Evolutionary conservation across 2,329 filamentous ascomycete genomes (phyloP).

Genomic region (Cercospora sesami): DNA sequence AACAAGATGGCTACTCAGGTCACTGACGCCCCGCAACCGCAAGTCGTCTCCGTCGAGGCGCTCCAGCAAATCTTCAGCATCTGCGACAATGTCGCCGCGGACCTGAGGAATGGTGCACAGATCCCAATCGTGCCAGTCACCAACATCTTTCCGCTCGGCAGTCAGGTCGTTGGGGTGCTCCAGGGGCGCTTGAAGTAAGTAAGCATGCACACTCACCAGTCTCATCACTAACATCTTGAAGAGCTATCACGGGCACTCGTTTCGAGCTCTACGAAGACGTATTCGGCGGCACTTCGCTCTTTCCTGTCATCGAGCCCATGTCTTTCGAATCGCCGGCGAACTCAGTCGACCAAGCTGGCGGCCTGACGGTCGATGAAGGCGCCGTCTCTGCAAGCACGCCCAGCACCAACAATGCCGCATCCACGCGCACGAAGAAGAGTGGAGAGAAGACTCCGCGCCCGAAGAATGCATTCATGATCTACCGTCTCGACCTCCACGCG

Average conservation of each 20-base stretch:
- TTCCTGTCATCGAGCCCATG: slow-evolving; percentile 10
- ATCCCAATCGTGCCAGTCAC: slow-evolving; percentile 13
- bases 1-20: slow-evolving; percentile 27
- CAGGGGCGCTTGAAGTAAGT: neutral
- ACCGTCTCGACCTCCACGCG: slow-evolving; percentile 20
- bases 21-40: slow-evolving; percentile 12
- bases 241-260: neutral
- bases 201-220: neutral
- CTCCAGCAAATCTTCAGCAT: slow-evolving; percentile 20
- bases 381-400: slow-evolving; percentile 21
- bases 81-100: slow-evolving; percentile 9
- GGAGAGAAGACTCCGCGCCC: slow-evolving; percentile 16
- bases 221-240: neutral
- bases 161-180: slow-evolving; percentile 10
- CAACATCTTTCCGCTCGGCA: slow-evolving; percentile 15
- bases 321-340: slow-evolving; percentile 14
- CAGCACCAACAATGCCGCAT: slow-evolving; percentile 20
- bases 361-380: slow-evolving; percentile 14
- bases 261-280: slow-evolving; percentile 11
- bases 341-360: slow-evolving; percentile 9
- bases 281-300: slow-evolving; percentile 9
- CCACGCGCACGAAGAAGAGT: slow-evolving; percentile 18
- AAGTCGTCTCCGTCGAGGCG: slow-evolving; percentile 7
- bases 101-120: slow-evolving; percentile 7
- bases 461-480: slow-evolving; percentile 27